Evolutionary conservation across 1,284 basidiomycete genomes (phyloP).

Genomic region (Pterulicium gracile): DNA sequence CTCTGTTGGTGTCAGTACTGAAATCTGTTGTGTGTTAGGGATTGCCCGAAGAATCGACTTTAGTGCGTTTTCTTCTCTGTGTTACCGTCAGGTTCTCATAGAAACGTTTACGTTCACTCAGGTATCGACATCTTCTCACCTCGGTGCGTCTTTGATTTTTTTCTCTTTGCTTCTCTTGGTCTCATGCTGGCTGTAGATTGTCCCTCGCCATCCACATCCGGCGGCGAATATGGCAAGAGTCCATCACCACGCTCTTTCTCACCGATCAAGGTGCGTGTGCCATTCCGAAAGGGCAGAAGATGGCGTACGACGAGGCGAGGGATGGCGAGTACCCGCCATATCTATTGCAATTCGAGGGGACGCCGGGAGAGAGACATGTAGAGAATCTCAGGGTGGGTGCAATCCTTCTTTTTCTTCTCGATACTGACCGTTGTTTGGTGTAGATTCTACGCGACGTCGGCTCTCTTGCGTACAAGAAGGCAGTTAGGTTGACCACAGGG

Average conservation of each 20-base stretch:
- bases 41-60: conserved; percentile 62
- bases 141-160: conserved; percentile 23
- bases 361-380: conserved; percentile 64
- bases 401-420: neutral
- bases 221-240: conserved; percentile 78
- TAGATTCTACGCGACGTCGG: conserved; percentile 66
- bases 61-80: conserved; percentile 32
- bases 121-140: conserved; percentile 78
- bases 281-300: conserved; percentile 50
- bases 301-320: conserved; percentile 49
- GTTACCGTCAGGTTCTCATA: neutral
- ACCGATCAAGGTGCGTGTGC: conserved; percentile 46
- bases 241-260: conserved; percentile 58
- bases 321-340: conserved; percentile 63
- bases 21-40: conserved; percentile 26
- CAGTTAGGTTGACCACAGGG: conserved; percentile 33
- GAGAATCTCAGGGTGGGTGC: conserved; percentile 66
- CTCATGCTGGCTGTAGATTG: conserved; percentile 4
- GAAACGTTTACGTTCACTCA: conserved; percentile 14
- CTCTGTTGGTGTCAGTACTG: conserved; percentile 7
- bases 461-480: conserved; percentile 37
- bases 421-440: neutral
- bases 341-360: conserved; percentile 56
- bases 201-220: conserved; percentile 49
- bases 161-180: neutral